These are phyloP conservation scores for Alternaria brassicicola DNA, from an alignment of 2,329 filamentous ascomycete species.

Conservation along the genomic window DNA sequence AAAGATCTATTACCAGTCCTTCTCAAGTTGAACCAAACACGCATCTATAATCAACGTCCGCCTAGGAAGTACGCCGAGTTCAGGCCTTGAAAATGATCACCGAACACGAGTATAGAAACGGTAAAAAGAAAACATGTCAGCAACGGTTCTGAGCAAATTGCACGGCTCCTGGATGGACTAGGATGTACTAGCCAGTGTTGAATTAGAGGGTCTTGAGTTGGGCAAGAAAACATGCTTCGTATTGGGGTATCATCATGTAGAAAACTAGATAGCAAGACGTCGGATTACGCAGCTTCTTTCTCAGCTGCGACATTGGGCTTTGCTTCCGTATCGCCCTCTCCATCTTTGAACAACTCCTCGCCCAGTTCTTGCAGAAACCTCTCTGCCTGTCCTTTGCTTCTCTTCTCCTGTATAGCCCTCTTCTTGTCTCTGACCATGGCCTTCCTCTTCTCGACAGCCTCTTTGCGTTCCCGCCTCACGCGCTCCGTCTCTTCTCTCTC, in stretches of 20 bases:
- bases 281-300: not conserved
- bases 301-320: not conserved
- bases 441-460: conserved; percentile 67
- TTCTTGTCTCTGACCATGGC: conserved; percentile 65
- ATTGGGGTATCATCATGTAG: conserved; percentile 15
- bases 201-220: not conserved
- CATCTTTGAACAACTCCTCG: conserved; percentile 34
- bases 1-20: no score
- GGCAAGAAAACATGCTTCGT: not conserved
- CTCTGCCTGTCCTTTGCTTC: conserved; percentile 70
- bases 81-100: no score
- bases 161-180: no score
- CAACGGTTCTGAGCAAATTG: no score
- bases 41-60: no score
- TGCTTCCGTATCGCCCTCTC: not conserved
- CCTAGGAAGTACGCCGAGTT: no score
- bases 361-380: conserved; percentile 67
- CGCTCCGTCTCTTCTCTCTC: conserved; percentile 73
- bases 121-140: no score
- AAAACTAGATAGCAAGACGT: not conserved
- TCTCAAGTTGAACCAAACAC: no score
- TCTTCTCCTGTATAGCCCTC: conserved; percentile 65
- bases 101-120: no score
- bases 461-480: conserved; percentile 54
- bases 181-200: not conserved